These are phyloP conservation scores for Solanum habrochaites DNA, from an alignment of 257 asterid genomes.

Conservation along the genomic window DNA sequence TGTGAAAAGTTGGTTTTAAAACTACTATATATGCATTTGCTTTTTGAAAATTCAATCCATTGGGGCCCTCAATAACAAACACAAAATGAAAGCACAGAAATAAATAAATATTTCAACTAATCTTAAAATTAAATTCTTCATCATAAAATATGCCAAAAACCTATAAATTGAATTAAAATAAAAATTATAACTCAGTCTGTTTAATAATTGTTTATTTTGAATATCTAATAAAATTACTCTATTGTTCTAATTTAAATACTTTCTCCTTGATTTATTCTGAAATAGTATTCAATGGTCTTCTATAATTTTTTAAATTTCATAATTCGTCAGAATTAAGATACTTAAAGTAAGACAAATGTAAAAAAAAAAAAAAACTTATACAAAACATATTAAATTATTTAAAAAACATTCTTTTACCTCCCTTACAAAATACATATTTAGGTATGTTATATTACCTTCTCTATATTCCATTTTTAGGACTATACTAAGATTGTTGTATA, in stretches of 20 bases:
- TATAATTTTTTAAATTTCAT: too few species aligned
- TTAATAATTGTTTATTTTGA: background rate
- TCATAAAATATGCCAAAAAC: background rate
- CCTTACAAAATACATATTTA: too few species aligned
- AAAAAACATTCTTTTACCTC: background rate
- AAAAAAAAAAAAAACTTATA: too few species aligned
- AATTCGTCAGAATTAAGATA: background rate
- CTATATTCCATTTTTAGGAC: background rate
- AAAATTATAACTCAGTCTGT: background rate
- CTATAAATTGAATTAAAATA: background rate
- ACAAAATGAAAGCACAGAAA: background rate
- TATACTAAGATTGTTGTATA: background rate
- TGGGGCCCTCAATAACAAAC: background rate
- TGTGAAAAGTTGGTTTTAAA: background rate
- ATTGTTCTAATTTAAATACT: too few species aligned
- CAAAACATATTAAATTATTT: background rate
- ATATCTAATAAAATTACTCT: background rate
- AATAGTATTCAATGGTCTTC: too few species aligned
- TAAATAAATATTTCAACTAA: background rate
- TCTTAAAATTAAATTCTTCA: background rate
- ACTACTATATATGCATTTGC: background rate
- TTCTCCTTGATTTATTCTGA: too few species aligned
- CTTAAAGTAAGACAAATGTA: background rate
- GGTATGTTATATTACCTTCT: background rate
- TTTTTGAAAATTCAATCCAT: background rate